These are phyloP conservation scores for Tetraselmis striata DNA, from an alignment of 139 green algal species.

Conservation along the genomic window DNA sequence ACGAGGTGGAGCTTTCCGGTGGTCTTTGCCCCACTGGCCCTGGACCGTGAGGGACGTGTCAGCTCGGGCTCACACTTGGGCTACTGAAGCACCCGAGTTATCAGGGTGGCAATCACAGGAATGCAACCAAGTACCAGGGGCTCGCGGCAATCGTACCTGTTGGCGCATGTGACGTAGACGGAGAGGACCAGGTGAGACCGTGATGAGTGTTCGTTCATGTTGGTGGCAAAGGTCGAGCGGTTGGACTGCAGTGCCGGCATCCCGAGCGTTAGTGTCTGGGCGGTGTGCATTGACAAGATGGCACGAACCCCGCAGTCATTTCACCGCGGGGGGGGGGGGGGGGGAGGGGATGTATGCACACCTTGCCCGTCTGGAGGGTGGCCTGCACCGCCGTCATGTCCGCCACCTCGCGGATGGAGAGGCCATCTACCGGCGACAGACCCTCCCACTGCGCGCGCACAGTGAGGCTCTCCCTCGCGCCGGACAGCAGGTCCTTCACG, in stretches of 20 bases:
- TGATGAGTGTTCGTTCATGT: constrained; percentile 73
- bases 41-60: too few species aligned
- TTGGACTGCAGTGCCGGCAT: too few species aligned
- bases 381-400: background rate
- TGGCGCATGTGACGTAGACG: constrained; percentile 38
- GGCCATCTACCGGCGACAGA: background rate
- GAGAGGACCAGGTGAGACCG: constrained; percentile 64
- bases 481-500: constrained; percentile 25
- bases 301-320: too few species aligned
- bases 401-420: background rate
- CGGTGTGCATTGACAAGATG: too few species aligned
- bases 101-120: too few species aligned
- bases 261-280: too few species aligned
- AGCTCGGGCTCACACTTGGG: too few species aligned
- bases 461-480: background rate
- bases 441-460: background rate
- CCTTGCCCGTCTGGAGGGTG: constrained; percentile 3
- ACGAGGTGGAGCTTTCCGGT: constrained; percentile 33
- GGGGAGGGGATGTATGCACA: background rate
- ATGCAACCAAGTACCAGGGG: too few species aligned
- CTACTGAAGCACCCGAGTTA: too few species aligned
- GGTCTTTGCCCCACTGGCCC: constrained; percentile 12
- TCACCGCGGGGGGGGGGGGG: too few species aligned
- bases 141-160: too few species aligned
- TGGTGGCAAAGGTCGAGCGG: constrained; percentile 53